These are phyloP conservation scores for Aspergillus uvarum DNA, from an alignment of 2,329 filamentous ascomycete genomes.

Conservation along the genomic window DNA sequence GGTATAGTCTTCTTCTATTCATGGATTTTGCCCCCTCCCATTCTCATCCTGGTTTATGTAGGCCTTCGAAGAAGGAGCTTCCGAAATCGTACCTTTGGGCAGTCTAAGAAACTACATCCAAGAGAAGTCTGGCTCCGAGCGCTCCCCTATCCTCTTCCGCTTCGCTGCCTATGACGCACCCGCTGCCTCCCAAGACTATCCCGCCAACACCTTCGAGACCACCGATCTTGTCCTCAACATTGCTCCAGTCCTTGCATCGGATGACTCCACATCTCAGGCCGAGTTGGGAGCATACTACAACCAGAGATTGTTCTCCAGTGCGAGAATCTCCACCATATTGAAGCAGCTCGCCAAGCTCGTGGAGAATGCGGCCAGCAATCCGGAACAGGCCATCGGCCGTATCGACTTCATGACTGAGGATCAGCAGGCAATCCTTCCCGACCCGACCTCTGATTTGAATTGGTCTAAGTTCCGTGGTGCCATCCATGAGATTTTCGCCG, in stretches of 20 bases:
- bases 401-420: slow-evolving; percentile 45
- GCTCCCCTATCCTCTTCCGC: slow-evolving; percentile 45
- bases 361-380: slow-evolving; percentile 40
- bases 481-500: slow-evolving; percentile 46
- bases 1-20: slow-evolving; percentile 24
- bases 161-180: slow-evolving; percentile 51
- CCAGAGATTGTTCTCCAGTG: slow-evolving; percentile 48
- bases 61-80: slow-evolving; percentile 42
- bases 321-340: slow-evolving; percentile 45
- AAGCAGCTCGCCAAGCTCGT: slow-evolving; percentile 45
- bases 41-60: slow-evolving; percentile 19
- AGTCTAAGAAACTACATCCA: slow-evolving; percentile 44
- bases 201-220: slow-evolving; percentile 46
- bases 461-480: slow-evolving; percentile 46
- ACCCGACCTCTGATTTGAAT: slow-evolving; percentile 33
- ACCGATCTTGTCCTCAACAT: slow-evolving; percentile 45
- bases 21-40: background rate
- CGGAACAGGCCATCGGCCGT: slow-evolving; percentile 42
- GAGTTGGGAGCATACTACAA: slow-evolving; percentile 46
- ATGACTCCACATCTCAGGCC: slow-evolving; percentile 23
- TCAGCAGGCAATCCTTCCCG: slow-evolving; percentile 37
- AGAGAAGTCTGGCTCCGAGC: slow-evolving; percentile 40
- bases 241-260: slow-evolving; percentile 25
- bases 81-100: slow-evolving; percentile 44
- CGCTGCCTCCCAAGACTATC: slow-evolving; percentile 41